Evolutionary conservation across 805 yeast species (phyloP).

Genomic region (Middelhovenomyces tepae): DNA sequence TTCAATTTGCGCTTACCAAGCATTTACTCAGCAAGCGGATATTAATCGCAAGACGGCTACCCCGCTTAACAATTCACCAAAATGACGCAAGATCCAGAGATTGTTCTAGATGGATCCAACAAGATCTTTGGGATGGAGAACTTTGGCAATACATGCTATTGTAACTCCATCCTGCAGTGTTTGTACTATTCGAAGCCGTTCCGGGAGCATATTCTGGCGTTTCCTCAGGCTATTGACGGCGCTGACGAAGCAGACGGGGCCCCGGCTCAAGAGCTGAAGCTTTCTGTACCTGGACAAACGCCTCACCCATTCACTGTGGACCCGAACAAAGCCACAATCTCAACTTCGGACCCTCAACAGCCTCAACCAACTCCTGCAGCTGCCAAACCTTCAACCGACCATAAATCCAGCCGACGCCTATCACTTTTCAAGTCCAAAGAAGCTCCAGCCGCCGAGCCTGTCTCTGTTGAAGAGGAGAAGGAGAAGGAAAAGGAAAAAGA

Average conservation of each 20-base stretch:
- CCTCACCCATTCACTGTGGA: slow-evolving; percentile 28
- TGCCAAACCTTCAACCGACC: slow-evolving; percentile 1
- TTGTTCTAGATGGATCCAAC: slow-evolving; percentile 22
- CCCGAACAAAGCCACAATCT: slow-evolving; percentile 13
- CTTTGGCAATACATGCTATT: slow-evolving; percentile 71
- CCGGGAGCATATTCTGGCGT: slow-evolving; percentile 44
- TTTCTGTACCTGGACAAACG: slow-evolving; percentile 23
- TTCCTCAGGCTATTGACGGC: slow-evolving; percentile 28
- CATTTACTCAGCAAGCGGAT: too few species aligned
- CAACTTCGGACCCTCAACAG: slow-evolving; percentile 8
- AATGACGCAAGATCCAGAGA: too few species aligned
- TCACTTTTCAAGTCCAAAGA: slow-evolving; percentile 7
- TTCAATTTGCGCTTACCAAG: too few species aligned
- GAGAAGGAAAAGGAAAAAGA: slow-evolving; percentile 14
- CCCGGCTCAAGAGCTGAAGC: slow-evolving; percentile 31
- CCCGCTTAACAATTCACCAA: too few species aligned
- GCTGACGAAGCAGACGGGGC: slow-evolving; percentile 11
- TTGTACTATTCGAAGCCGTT: slow-evolving; percentile 67
- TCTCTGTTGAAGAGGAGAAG: slow-evolving; percentile 10
- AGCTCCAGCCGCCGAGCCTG: slow-evolving; percentile 5
- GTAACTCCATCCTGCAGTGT: slow-evolving; percentile 87
- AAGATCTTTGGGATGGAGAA: slow-evolving; percentile 37
- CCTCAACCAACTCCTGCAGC: neutral
- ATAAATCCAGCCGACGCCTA: slow-evolving; percentile 4
- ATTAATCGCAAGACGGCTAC: too few species aligned